Base-by-base conservation (phyloP, 495 filamentous ascomycete genomes). In the Talaromyces nanjingensis region DNA sequence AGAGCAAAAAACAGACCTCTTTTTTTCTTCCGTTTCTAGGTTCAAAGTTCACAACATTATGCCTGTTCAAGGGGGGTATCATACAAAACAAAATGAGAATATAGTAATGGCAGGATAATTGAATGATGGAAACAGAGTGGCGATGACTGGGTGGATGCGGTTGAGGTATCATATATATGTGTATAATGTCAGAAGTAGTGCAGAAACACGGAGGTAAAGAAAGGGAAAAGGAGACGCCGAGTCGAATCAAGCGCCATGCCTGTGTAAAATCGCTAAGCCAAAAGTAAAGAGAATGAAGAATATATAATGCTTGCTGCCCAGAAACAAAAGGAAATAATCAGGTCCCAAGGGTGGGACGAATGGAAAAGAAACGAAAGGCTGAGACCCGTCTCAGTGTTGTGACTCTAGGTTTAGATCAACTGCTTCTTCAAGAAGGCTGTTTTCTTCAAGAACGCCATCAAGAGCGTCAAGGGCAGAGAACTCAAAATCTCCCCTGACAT, bases 1-100 rank as follows among this genome's bases (percentile, higher is more conserved):
- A 20, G 18, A 20, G 7, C 45, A 49, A 49, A 42, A 20, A 20
- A 6, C 6, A 49, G 39, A 49, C 18, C 45, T 49, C 45, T 49
- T 20, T 49, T 45, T 49, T 49, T 49, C 45, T 49, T 42, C 45
- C 45, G 2, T 49, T 49, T 20, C 45, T 49, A 49, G 1, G 11
- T 49, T 49, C n/a, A 49, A 18, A 49, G n/a, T 20, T 20, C 45
- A 49, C 45, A 49, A 31, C 18, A 49, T 49, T 49, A 49, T 49
- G 45, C 45, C 45, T 49, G 45, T 49, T 49, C 56, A 31, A n/a
- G 18, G 57, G 57, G 34, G 57, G 57, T 59, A 59, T 59, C 57
- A 59, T 59, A 59, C 34, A 59, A 33, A 59, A 34, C 57, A 59
- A 59, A 56, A 57, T 59, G 29, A 39, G 33, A 59, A 57, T 31